Evolutionary conservation across 805 yeast genomes (phyloP), one percentile per base, ranked within the genome.

Genomic region (Ogataea corticis): DNA sequence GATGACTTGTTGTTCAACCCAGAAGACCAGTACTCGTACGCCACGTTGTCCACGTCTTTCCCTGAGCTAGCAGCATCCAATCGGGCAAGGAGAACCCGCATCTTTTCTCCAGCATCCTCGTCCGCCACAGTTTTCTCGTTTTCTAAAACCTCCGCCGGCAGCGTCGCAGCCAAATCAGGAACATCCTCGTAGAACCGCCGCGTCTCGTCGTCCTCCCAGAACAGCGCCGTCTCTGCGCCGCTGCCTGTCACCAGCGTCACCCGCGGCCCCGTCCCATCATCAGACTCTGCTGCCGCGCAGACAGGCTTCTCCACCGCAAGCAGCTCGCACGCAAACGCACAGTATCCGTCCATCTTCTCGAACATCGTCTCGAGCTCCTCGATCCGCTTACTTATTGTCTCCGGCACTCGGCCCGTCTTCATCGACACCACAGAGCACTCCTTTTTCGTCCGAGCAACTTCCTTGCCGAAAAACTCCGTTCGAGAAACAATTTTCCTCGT

Each of bases 1-100:
- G 95, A 80, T 0, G 94, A 90, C 61, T 84, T 87, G 57, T 86
- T 87, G 58, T 83, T 77, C 18, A 88, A 63, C 7, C 64, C 65
- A n/a, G 63, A 51, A 3, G 49, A 42, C 77, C 85, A 77, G 61
- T 77, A 83, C 7, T 68, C 70, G 13, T 59, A 48, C 1, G 74
- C 76, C 4, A 76, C 61, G 3, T 67, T 62, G 47, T 82, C 85
- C 15, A 83, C 65, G 15, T 75, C 82, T 38, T 72, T 68, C 7
- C 71, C 77, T 1, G 76, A 68, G 3, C 65, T 58, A 0, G 75
- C 75, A 77, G 32, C 45, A 52, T 67, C 63, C 38, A 65, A 51
- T 38, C 30, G 49, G 29, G 30, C 34, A 23, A 41, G 41, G 32
- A 45, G 31, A 37, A 31, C 52, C 23, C 38, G 43, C 58, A 49